A percentile compares a stretch with the other conserved stretches of the same genome.
These are phyloP conservation scores for Exidia glandulosa DNA, from an alignment of 768 basidiomycete genomes.

Conservation along the genomic window DNA sequence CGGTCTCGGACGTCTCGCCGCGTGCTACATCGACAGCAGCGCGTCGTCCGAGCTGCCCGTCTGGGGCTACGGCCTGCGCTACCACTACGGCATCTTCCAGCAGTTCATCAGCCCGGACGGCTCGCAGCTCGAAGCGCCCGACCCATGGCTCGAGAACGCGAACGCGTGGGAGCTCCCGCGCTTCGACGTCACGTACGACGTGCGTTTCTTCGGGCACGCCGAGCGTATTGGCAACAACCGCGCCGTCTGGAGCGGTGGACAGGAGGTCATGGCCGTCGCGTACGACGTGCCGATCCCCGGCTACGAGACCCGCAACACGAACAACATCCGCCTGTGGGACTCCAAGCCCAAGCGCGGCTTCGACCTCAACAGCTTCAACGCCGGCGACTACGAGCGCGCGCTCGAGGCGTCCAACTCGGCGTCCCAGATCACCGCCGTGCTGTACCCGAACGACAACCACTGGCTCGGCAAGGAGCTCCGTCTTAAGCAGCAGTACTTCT, in stretches of 20 bases:
- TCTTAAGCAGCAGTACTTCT: slow-evolving; percentile 94
- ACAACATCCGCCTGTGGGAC: slow-evolving; percentile 59
- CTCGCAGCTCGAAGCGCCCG: slow-evolving; percentile 74
- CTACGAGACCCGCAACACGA: slow-evolving; percentile 72
- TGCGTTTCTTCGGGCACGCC: slow-evolving; percentile 83
- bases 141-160: slow-evolving; percentile 82
- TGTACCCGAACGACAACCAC: slow-evolving; percentile 74
- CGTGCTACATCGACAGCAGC: slow-evolving; percentile 93
- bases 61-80: slow-evolving; percentile 91
- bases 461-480: slow-evolving; percentile 78
- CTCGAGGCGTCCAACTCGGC: slow-evolving; percentile 85
- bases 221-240: slow-evolving; percentile 54
- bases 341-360: slow-evolving; percentile 78
- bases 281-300: slow-evolving; percentile 93
- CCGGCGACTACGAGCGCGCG: slow-evolving; percentile 86
- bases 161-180: slow-evolving; percentile 87
- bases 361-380: slow-evolving; percentile 49
- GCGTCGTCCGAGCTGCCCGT: slow-evolving; percentile 84
- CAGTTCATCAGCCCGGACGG: slow-evolving; percentile 79
- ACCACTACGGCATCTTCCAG: slow-evolving; percentile 95
- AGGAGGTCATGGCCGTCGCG: slow-evolving; percentile 87
- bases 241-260: slow-evolving; percentile 75
- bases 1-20: slow-evolving; percentile 89
- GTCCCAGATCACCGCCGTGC: slow-evolving; percentile 84
- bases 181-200: slow-evolving; percentile 71